Base-by-base conservation (phyloP, 495 filamentous ascomycete genomes). In the Collariella sp. region DNA sequence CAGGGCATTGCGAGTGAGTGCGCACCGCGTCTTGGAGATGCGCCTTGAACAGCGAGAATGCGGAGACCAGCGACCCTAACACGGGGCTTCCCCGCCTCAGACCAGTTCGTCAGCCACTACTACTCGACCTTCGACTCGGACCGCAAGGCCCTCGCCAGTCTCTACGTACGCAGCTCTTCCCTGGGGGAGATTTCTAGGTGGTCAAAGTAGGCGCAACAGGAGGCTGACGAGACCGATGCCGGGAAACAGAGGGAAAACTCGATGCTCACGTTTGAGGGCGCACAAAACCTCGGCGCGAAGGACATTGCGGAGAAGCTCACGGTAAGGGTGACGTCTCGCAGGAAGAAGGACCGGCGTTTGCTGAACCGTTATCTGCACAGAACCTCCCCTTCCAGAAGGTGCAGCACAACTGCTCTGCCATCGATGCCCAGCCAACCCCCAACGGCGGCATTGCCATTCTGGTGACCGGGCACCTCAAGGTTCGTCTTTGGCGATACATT, bases 191-290 rank as follows among this genome's bases (percentile, higher is more conserved):
- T 31, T 0, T 18, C 11, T 23, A 11, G 16, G 52, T 7, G n/a
- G 15, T 29, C 3, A 20, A 15, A 20, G 2, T 18, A 23, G 42
- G 2, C 1, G 11, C n/a, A 18, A 35, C 4, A 3, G 11, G 20
- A 39, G 23, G 43, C 52, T 55, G 36, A 55, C 36, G 7, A 3
- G n/a, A 10, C 31, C 10, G 7, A 15, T 45, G 22, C 26, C 39
- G 29, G 51, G 22, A 26, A 22, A 67, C 49, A 97, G 91, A 83
- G 89, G 54, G 79, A 84, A 1, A 66, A 84, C 40, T 97, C 93
- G 39, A 94, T 94, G 86, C 76, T 97, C 76, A 97, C 91, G 23
- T 97, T 96, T 66, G 87, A 98, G 79, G 79, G 72, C 33, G 47
- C 61, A 26, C 75, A 82, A 13, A 54, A 78, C 31, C 72, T 77